A percentile compares a stretch with the other conserved stretches of the same genome.
Evolutionary conservation across 1,284 basidiomycete genomes (phyloP).

Genomic region (Ceraceosorus guamensis): DNA sequence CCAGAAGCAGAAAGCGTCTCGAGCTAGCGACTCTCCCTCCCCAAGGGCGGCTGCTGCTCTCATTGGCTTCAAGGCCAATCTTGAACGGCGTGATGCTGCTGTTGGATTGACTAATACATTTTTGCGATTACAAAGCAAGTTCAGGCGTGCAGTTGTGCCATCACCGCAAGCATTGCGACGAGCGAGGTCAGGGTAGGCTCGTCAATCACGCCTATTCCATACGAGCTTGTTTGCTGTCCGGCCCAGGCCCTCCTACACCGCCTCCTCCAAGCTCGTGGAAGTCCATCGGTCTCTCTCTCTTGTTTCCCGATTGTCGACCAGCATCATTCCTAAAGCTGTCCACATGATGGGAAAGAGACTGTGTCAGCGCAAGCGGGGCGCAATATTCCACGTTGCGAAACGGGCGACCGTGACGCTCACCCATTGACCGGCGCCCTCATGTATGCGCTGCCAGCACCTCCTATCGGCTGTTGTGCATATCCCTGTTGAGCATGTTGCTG

Average conservation of each 20-base stretch:
- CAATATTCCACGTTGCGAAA: not conserved
- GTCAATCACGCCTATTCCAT: not conserved
- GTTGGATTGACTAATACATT: no score
- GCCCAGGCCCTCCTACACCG: not conserved
- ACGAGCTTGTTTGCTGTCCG: not conserved
- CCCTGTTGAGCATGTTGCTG: conserved; percentile 13
- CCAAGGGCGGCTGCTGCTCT: no score
- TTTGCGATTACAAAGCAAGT: no score
- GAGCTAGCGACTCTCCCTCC: no score
- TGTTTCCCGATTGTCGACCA: conserved; percentile 7
- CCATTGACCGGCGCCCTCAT: conserved; percentile 21
- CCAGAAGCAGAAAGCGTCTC: no score
- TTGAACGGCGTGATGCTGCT: no score
- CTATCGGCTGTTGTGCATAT: conserved; percentile 11
- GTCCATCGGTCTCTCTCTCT: conserved; percentile 29
- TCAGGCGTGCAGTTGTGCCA: no score
- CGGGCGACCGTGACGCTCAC: not conserved
- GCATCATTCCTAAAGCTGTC: not conserved
- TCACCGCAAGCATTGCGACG: no score
- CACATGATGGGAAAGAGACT: conserved; percentile 1
- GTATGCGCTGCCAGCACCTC: conserved; percentile 24
- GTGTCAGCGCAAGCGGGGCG: no score
- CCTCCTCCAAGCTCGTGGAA: conserved; percentile 25
- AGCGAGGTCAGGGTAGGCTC: no score
- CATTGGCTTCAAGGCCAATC: no score